phyloP scores from a whole-genome alignment of 2,329 filamentous ascomycete species.

The Cercospora sp. region DNA sequence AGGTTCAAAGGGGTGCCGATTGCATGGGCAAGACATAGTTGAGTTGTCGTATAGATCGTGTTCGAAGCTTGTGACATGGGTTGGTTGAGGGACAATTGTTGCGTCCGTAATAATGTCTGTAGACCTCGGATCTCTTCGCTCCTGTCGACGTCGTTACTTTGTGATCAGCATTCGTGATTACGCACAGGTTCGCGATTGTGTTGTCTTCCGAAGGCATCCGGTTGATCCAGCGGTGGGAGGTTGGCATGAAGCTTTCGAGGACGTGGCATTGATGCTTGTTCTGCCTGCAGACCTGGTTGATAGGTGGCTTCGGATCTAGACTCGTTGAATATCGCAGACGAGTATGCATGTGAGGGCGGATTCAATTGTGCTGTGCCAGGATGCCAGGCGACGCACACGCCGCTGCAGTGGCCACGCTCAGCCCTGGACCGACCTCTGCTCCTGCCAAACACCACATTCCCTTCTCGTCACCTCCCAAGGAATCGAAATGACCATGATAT shows the following conservation, averaged over 20 bases:
- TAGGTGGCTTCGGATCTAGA: background rate
- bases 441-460: background rate
- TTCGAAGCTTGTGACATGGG: background rate
- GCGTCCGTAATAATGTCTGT: background rate
- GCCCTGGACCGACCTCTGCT: background rate
- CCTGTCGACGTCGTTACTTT: background rate
- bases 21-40: background rate
- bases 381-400: background rate
- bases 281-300: background rate
- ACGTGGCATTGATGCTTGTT: background rate
- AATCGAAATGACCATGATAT: background rate
- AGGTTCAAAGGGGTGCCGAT: background rate
- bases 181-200: too few relatives aligned
- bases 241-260: background rate
- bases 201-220: too few relatives aligned
- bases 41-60: background rate
- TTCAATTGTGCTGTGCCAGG: background rate
- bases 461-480: background rate
- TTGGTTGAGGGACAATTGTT: background rate
- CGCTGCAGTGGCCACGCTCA: too few relatives aligned
- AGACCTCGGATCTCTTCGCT: background rate
- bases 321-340: background rate
- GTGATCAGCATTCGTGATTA: background rate
- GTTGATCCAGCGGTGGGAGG: too few relatives aligned
- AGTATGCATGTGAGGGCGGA: background rate